Evolutionary conservation across 306 rosid species (phyloP).

Genomic region (Gillenia trifoliata): DNA sequence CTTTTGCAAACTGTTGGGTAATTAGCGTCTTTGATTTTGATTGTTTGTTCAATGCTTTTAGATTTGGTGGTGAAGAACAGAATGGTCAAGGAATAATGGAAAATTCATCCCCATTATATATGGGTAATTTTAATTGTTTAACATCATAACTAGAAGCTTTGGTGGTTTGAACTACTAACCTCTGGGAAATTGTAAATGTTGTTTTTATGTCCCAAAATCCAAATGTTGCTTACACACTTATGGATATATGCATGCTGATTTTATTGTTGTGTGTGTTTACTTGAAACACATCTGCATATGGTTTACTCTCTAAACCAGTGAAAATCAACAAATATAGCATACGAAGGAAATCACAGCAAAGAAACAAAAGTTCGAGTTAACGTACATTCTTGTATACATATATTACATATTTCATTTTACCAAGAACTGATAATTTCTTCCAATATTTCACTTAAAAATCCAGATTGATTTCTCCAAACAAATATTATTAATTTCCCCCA

Average conservation of each 20-base stretch:
- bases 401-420: no score
- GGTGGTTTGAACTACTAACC: not conserved
- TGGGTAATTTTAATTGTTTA: slow-evolving; percentile 1
- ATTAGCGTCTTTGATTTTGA: slow-evolving; percentile 7
- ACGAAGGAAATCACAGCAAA: no score
- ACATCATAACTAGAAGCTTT: not conserved
- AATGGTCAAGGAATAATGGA: slow-evolving; percentile 1
- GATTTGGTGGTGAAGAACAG: slow-evolving; percentile 22
- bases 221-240: not conserved
- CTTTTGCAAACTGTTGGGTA: not conserved
- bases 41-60: slow-evolving; percentile 19
- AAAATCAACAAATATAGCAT: no score
- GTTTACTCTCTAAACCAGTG: no score
- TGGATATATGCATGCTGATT: not conserved
- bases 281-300: not conserved
- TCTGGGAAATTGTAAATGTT: not conserved
- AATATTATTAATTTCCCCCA: no score
- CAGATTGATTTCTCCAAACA: no score
- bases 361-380: no score
- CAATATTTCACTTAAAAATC: no score
- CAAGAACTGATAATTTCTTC: no score
- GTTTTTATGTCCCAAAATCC: not conserved
- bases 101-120: not conserved
- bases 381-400: no score
- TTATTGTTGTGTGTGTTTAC: not conserved